Conservation (phyloP, 2,329 filamentous ascomycete species). For the Alternaria metachromatica region DNA sequence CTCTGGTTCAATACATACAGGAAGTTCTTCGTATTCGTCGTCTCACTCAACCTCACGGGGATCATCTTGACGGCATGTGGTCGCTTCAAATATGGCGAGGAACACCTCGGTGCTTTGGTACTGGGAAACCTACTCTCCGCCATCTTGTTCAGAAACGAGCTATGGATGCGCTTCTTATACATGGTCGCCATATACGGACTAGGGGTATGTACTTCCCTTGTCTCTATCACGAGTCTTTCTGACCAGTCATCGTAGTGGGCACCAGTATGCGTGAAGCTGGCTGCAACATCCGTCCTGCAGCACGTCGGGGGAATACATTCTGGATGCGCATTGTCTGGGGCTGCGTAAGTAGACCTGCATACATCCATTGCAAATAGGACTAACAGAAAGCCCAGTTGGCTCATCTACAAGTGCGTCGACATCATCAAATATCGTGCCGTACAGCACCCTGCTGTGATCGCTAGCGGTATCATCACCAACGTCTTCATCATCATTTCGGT, state of each 20-base stretch:
- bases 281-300: slow-evolving; percentile 41
- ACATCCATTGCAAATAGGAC: not conserved
- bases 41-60: slow-evolving; percentile 37
- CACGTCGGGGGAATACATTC: slow-evolving; percentile 46
- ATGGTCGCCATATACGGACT: slow-evolving; percentile 41
- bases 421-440: slow-evolving; percentile 43
- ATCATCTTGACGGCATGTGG: slow-evolving; percentile 39
- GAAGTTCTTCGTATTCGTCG: slow-evolving; percentile 45
- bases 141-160: slow-evolving; percentile 43
- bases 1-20: slow-evolving; percentile 48
- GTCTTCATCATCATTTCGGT: slow-evolving; percentile 46
- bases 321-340: slow-evolving; percentile 44
- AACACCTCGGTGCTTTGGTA: slow-evolving; percentile 43
- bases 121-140: slow-evolving; percentile 42
- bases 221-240: slow-evolving; percentile 1
- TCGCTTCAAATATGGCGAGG: slow-evolving; percentile 40
- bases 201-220: slow-evolving; percentile 22
- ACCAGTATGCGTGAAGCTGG: slow-evolving; percentile 38
- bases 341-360: slow-evolving; percentile 29
- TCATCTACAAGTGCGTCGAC: slow-evolving; percentile 45
- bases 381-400: slow-evolving; percentile 34
- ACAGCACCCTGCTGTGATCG: slow-evolving; percentile 41
- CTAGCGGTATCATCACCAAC: slow-evolving; percentile 43
- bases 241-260: slow-evolving; percentile 34
- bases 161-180: slow-evolving; percentile 44